Conservation (phyloP, 176 grass and related monocot genomes). For the Olyra latifolia region DNA sequence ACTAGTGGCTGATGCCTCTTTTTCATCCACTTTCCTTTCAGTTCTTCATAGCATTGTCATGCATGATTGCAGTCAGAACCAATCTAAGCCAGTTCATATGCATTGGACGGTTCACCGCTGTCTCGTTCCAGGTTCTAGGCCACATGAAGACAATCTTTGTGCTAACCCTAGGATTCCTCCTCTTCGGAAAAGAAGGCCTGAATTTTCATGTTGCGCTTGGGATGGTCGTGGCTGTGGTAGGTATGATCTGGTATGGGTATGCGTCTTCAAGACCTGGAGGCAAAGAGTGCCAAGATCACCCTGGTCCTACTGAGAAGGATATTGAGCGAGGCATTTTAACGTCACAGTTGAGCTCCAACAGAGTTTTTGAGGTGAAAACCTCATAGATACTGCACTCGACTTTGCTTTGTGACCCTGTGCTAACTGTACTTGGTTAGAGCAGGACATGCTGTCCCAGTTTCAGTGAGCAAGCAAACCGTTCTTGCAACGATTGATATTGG, state of each 20-base stretch:
- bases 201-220: constrained; percentile 35
- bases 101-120: constrained; percentile 39
- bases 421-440: not conserved
- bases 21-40: constrained; percentile 5
- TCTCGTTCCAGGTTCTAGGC: constrained; percentile 47
- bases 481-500: not conserved
- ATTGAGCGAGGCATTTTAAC: not conserved
- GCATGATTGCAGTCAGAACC: constrained; percentile 50
- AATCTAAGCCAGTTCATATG: constrained; percentile 64
- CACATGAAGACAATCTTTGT: constrained; percentile 50
- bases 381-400: not conserved
- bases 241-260: constrained; percentile 40
- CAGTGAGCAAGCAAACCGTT: not conserved
- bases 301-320: not conserved
- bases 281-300: constrained; percentile 25
- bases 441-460: not conserved
- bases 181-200: constrained; percentile 42
- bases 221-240: constrained; percentile 36
- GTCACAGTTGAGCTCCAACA: not conserved
- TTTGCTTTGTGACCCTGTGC: not conserved
- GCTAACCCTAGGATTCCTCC: constrained; percentile 39
- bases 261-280: constrained; percentile 35
- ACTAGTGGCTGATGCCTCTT: not conserved
- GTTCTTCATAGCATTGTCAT: constrained; percentile 55
- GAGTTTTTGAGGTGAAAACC: constrained; percentile 20